Percentiles rank a stretch among this genome's conserved stretches.
phyloP scores from a whole-genome alignment of 192 early-diverging fungal genomes.

The Backusella sp. region DNA sequence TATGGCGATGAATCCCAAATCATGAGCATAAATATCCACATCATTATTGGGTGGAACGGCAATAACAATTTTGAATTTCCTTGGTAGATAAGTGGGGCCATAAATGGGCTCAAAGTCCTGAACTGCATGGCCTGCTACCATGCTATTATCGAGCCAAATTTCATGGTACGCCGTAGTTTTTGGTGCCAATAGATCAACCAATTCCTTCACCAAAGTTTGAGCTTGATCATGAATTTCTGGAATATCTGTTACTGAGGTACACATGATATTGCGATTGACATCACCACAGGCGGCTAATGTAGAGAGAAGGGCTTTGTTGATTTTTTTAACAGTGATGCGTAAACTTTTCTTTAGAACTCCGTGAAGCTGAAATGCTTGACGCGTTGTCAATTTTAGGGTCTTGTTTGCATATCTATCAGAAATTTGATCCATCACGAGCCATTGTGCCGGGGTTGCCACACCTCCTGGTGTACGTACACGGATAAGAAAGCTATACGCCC shows the following conservation, averaged over 20 bases:
- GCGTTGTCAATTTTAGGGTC: slow-evolving; percentile 91
- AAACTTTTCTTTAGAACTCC: slow-evolving; percentile 91
- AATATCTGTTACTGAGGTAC: slow-evolving; percentile 79
- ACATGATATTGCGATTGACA: slow-evolving; percentile 96
- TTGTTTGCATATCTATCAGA: slow-evolving; percentile 81
- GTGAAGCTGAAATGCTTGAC: slow-evolving; percentile 96
- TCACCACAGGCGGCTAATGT: slow-evolving; percentile 96
- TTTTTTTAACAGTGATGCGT: slow-evolving; percentile 82
- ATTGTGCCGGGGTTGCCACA: slow-evolving; percentile 82
- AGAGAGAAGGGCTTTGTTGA: slow-evolving; percentile 87
- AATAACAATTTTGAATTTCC: slow-evolving; percentile 93
- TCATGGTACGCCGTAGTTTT: slow-evolving; percentile 91
- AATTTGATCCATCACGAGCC: slow-evolving; percentile 88
- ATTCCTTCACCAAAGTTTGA: slow-evolving; percentile 61
- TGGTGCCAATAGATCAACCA: slow-evolving; percentile 79
- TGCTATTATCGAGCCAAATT: slow-evolving; percentile 92
- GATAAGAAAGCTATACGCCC: slow-evolving; percentile 94
- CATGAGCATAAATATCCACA: slow-evolving; percentile 94
- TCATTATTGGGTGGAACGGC: slow-evolving; percentile 96
- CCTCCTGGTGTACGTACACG: slow-evolving; percentile 93
- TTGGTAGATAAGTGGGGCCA: slow-evolving; percentile 87
- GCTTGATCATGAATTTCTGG: slow-evolving; percentile 79
- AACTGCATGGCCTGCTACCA: slow-evolving; percentile 75
- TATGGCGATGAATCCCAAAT: slow-evolving; percentile 91
- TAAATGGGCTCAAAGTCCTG: slow-evolving; percentile 91